A percentile compares a stretch with the other conserved stretches of the same genome.
These are phyloP conservation scores for Pestalotiopsis sp. DNA, from an alignment of 2,329 filamentous ascomycete genomes.

Conservation along the genomic window DNA sequence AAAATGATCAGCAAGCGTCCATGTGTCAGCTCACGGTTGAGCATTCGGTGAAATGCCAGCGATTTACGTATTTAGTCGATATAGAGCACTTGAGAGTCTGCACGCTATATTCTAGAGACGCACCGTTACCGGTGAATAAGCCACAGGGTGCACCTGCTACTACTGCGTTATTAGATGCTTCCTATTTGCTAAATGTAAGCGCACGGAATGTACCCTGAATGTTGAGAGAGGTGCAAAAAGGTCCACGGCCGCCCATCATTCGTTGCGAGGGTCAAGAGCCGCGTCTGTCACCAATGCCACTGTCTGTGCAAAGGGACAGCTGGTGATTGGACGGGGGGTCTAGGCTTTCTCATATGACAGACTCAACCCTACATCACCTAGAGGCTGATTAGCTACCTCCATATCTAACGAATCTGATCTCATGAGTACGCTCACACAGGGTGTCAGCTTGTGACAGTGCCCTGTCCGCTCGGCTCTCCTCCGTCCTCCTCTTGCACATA, in stretches of 20 bases:
- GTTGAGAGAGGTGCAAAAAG: not conserved
- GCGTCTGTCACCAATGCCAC: not conserved
- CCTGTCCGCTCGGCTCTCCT: not conserved
- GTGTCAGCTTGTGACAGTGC: constrained; percentile 3
- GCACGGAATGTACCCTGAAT: not conserved
- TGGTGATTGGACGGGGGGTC: constrained; percentile 1
- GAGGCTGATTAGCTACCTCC: no score
- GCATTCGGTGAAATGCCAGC: not conserved
- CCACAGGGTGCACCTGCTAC: not conserved
- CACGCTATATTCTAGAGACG: not conserved
- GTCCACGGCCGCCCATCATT: not conserved
- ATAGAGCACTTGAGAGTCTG: not conserved
- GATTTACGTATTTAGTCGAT: not conserved
- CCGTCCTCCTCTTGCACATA: no score
- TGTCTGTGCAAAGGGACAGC: constrained; percentile 2
- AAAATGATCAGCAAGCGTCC: not conserved
- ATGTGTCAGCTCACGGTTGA: not conserved
- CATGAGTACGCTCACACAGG: not conserved
- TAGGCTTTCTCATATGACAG: not conserved
- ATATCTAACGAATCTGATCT: not conserved
- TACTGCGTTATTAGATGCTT: not conserved
- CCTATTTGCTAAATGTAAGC: not conserved
- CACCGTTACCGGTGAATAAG: not conserved
- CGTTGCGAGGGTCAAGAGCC: not conserved
- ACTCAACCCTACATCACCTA: not conserved